These are phyloP conservation scores for Barnettozyma sucrosica DNA, from an alignment of 805 yeast species.

Conservation along the genomic window DNA sequence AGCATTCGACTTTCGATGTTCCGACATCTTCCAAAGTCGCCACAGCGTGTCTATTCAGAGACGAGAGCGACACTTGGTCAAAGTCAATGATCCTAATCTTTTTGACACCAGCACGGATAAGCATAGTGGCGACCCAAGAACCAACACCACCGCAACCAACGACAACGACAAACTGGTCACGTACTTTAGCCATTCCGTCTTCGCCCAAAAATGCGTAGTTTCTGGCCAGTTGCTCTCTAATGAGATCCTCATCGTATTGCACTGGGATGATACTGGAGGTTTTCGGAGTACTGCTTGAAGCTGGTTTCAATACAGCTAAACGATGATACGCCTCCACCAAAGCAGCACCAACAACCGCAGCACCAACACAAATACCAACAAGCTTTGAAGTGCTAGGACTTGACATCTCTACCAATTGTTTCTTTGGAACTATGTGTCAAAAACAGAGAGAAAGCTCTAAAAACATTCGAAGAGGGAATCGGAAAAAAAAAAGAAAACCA, in stretches of 20 bases:
- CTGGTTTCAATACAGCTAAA: slow-evolving; percentile 7
- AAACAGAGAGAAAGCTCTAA: not conserved
- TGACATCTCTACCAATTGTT: not conserved
- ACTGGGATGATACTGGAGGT: not conserved
- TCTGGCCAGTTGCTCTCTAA: slow-evolving; percentile 88
- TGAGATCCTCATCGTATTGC: slow-evolving; percentile 57
- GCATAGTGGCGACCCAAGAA: slow-evolving; percentile 89
- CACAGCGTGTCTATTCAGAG: slow-evolving; percentile 90
- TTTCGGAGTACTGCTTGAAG: not conserved
- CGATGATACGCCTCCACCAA: slow-evolving; percentile 16
- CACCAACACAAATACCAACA: slow-evolving; percentile 1
- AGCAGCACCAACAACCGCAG: slow-evolving; percentile 12
- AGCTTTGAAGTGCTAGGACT: slow-evolving; percentile 1
- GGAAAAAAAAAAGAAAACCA: too few species aligned
- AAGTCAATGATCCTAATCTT: slow-evolving; percentile 80
- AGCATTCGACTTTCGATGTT: slow-evolving; percentile 76
- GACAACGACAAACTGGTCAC: slow-evolving; percentile 67
- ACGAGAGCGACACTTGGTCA: slow-evolving; percentile 91
- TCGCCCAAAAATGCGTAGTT: slow-evolving; percentile 90
- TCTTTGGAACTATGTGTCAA: not conserved
- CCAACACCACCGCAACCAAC: slow-evolving; percentile 99
- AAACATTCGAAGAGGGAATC: not conserved
- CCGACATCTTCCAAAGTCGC: slow-evolving; percentile 94
- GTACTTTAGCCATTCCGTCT: slow-evolving; percentile 70
- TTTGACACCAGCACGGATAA: slow-evolving; percentile 85